Conservation (phyloP, 306 rosid genomes). For the Vigna radiata region DNA sequence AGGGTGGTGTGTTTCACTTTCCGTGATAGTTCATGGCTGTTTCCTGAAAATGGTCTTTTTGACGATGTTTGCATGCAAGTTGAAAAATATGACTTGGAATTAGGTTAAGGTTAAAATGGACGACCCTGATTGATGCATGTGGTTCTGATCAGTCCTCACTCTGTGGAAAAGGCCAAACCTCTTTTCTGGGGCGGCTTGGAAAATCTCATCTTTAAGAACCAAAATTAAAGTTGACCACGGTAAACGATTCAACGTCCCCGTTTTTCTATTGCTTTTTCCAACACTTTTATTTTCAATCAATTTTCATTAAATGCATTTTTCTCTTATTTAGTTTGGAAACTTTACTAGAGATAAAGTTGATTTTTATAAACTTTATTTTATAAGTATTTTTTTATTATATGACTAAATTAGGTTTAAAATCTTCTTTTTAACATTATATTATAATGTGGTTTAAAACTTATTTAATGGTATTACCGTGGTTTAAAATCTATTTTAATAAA, state of each 20-base stretch:
- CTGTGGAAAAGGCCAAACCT: slow-evolving; percentile 39
- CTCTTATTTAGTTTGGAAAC: no score
- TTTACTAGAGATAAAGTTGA: no score
- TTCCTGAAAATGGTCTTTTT: slow-evolving; percentile 62
- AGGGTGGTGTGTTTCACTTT: slow-evolving; percentile 37
- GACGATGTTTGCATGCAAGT: slow-evolving; percentile 53
- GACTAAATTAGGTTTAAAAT: no score
- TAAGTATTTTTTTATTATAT: no score
- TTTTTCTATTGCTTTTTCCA: no score
- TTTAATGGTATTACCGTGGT: no score
- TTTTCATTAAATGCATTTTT: no score
- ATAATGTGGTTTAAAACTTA: no score
- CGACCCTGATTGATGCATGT: slow-evolving; percentile 49
- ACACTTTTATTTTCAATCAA: no score
- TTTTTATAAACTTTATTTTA: no score
- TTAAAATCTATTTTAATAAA: no score
- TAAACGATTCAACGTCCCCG: not conserved
- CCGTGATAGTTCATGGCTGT: slow-evolving; percentile 55
- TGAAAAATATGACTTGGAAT: slow-evolving; percentile 44
- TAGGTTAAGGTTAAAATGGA: slow-evolving; percentile 32
- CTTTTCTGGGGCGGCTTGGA: slow-evolving; percentile 64
- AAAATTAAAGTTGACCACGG: slow-evolving; percentile 24
- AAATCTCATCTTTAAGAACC: slow-evolving; percentile 29
- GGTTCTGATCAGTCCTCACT: slow-evolving; percentile 37
- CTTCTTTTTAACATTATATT: no score